Base-by-base conservation (phyloP, 23 red algal species). In the Gracilaria vermiculophylla region DNA sequence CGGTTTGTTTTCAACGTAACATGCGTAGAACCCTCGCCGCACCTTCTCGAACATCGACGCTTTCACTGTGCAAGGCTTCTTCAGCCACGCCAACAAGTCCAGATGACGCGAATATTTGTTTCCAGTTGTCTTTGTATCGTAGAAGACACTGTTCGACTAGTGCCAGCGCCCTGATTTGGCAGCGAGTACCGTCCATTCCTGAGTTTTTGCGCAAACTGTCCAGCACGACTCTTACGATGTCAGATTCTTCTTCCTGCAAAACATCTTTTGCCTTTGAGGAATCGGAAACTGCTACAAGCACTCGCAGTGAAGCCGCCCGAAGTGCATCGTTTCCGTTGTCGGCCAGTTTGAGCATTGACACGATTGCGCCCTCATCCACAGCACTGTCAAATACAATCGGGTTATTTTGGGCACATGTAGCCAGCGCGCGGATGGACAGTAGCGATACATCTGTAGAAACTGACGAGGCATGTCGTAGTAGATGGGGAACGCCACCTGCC, bases 321-420 rank as follows among this genome's bases (percentile, higher is more conserved):
- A 85, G 39, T 7, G 57, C 81, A 15, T 62, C 67, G 43, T 66
- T 53, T 12, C 81, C 47, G 47, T 82, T 64, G 16, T 44, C 23
- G 14, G 81, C 81, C 58, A 53, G 60, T 31, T 53, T 66, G 19
- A 85, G 17, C 62, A 85, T 54, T 7, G 31, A 53, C 24, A 40
- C 27, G 20, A 85, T 62, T 37, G 61, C 81, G 37, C 49, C 62
- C 41, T 69, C 81, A 21, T 76, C 69, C 66, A 88, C 67, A 20
- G 83, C 83, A 62, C 51, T 40, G n/a, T 88, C 50, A 44, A 62
- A 61, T 34, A 88, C 83, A 36, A 40, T 23, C 16, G 83, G 83
- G 31, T 88, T 88, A 29, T 88, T 88, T 65, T 88, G 83, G 11
- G 83, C 83, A 54, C 83, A 88, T 19, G 66, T 88, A 25, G 48